Conservation (phyloP, 1,284 basidiomycete genomes). For the Marasmius sp. region DNA sequence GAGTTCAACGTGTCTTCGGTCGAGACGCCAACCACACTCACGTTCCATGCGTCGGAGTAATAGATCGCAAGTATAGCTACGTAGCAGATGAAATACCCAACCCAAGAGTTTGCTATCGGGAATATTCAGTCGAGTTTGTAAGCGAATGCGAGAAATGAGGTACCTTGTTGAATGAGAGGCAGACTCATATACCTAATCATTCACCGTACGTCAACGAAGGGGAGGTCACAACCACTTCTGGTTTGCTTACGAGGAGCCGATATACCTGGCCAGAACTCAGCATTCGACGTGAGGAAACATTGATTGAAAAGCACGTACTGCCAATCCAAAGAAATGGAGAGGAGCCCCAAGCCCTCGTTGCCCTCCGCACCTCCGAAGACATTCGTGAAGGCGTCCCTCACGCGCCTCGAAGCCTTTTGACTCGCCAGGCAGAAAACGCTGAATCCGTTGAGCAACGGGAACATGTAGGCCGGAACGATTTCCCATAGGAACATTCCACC, state of each 20-base stretch:
- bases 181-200: constrained; percentile 43
- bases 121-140: constrained; percentile 6
- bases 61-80: constrained; percentile 54
- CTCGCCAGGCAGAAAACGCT: constrained; percentile 59
- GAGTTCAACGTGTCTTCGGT: neutral
- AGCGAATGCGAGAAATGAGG: constrained; percentile 7
- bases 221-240: constrained; percentile 1
- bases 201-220: neutral
- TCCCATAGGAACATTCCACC: constrained; percentile 57
- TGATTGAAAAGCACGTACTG: constrained; percentile 26
- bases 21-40: constrained; percentile 24
- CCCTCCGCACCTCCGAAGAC: constrained; percentile 61
- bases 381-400: constrained; percentile 55
- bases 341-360: constrained; percentile 64
- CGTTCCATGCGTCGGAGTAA: constrained; percentile 61
- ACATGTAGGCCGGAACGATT: constrained; percentile 61
- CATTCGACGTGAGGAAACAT: neutral
- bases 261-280: constrained; percentile 31
- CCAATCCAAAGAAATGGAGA: constrained; percentile 57
- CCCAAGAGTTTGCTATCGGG: constrained; percentile 51
- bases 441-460: constrained; percentile 56
- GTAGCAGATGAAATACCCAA: constrained; percentile 56
- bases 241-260: constrained; percentile 48
- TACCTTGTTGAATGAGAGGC: constrained; percentile 55
- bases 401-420: constrained; percentile 40